These are phyloP conservation scores for Solanum neorickii DNA, from an alignment of 257 asterid genomes.

Conservation along the genomic window DNA sequence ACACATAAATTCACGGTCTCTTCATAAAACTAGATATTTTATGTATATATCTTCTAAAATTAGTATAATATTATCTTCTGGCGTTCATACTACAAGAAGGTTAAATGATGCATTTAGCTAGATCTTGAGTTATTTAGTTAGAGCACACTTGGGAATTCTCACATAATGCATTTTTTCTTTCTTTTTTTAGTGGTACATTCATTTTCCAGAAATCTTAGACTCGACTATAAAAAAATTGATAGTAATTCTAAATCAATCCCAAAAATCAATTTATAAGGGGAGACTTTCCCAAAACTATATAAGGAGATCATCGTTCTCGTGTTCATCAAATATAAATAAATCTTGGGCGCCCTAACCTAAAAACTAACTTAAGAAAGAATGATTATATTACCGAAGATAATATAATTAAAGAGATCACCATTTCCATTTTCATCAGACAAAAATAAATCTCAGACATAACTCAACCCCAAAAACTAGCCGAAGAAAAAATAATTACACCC, in stretches of 20 bases:
- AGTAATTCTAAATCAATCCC: neutral
- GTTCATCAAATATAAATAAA: too few species aligned
- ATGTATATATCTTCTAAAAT: neutral
- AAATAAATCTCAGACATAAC: too few species aligned
- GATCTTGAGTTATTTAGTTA: neutral
- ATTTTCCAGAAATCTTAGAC: too few species aligned
- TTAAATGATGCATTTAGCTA: neutral
- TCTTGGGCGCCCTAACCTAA: too few species aligned
- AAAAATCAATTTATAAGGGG: neutral
- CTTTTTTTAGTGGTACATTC: neutral
- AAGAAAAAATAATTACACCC: neutral
- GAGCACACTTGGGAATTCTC: neutral
- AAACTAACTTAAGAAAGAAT: too few species aligned
- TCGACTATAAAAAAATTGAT: neutral
- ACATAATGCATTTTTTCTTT: neutral
- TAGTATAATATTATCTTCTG: neutral
- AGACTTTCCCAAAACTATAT: too few species aligned
- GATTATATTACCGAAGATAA: too few species aligned
- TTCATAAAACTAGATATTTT: neutral
- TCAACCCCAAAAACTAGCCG: neutral
- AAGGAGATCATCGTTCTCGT: neutral
- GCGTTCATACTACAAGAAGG: neutral
- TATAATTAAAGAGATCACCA: neutral
- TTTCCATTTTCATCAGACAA: too few species aligned
- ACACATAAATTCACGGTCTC: neutral